These are phyloP conservation scores for Fremontodendron californicum DNA, from an alignment of 345 rosid species.

Conservation along the genomic window DNA sequence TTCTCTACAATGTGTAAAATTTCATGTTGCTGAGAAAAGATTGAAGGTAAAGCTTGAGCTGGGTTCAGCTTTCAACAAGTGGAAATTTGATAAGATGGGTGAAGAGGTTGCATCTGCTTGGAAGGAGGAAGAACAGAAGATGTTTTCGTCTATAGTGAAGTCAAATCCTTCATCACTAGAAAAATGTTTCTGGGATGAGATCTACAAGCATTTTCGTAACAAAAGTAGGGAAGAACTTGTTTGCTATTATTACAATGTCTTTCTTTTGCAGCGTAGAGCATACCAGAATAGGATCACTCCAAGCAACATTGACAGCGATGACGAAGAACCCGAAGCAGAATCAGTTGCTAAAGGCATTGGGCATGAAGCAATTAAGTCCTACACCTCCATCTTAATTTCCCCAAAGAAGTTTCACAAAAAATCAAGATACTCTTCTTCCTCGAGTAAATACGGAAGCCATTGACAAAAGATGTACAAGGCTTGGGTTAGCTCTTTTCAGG, in stretches of 20 bases:
- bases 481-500: not conserved
- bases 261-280: conserved; percentile 68
- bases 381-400: conserved; percentile 39
- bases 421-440: conserved; percentile 16
- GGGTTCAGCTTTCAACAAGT: conserved; percentile 56
- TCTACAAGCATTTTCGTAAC: conserved; percentile 34
- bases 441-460: not conserved
- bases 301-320: conserved; percentile 57
- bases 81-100: conserved; percentile 75
- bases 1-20: conserved; percentile 69
- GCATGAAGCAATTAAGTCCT: conserved; percentile 27
- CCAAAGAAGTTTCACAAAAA: conserved; percentile 49
- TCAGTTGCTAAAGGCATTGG: conserved; percentile 21
- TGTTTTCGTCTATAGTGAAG: conserved; percentile 41
- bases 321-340: conserved; percentile 44
- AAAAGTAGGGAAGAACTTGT: conserved; percentile 53
- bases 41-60: conserved; percentile 56
- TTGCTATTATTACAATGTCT: conserved; percentile 73
- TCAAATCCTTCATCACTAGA: conserved; percentile 34
- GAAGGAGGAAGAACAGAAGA: conserved; percentile 52
- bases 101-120: conserved; percentile 57
- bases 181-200: conserved; percentile 46
- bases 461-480: not conserved
- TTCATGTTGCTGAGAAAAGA: conserved; percentile 55
- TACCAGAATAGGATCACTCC: conserved; percentile 59